Evolutionary conservation across 805 yeast genomes (phyloP), one percentile per base, ranked within the genome.

Genomic region (Candida pseudoglaebosa): DNA sequence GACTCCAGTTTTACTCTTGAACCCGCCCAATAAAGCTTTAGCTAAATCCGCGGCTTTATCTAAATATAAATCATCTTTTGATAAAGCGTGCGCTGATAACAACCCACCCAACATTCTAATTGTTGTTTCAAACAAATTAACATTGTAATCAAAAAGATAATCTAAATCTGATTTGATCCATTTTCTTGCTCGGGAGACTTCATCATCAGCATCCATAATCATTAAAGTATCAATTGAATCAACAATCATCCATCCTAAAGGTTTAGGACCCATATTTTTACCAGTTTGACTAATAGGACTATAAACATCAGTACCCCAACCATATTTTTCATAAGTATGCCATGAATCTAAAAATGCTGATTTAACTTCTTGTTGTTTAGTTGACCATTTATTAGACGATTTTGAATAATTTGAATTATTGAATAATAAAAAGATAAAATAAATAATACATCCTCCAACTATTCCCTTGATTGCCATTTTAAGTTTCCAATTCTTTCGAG

Each of bases 61-160:
- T 38, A 88, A 66, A 52, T 80, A 87, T 39, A 84, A 42, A 34
- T 80, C 84, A 49, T 84, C 90, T 10, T 71, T 64, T 2, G 90
- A 73, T 20, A 87, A 61, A 47, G 85, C 81, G 53, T 77, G 78
- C 0, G 95, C 95, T 2, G 95, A 82, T 35, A 90, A 63, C n/a
- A 90, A 67, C 0, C 97, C 97, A 32, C 97, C 97, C 18, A 90
- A 65, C 95, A 90, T 87, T 56, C 96, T 73, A 46, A 87, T 89
- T 4, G 97, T 87, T n/a, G 96, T 88, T 57, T 89, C 97, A 61
- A 90, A 90, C 4, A 88, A 81, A 54, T 83, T 88, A 30, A 87
- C 93, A 24, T 75, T 75, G 44, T 80, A 77, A 55, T 87, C 84
- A 48, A 85, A 77, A 49, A 80, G 77, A 55, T 86, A 89, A 38